Conservation (phyloP, 1,139 yeast species). For the Yamadazyma buinensis region DNA sequence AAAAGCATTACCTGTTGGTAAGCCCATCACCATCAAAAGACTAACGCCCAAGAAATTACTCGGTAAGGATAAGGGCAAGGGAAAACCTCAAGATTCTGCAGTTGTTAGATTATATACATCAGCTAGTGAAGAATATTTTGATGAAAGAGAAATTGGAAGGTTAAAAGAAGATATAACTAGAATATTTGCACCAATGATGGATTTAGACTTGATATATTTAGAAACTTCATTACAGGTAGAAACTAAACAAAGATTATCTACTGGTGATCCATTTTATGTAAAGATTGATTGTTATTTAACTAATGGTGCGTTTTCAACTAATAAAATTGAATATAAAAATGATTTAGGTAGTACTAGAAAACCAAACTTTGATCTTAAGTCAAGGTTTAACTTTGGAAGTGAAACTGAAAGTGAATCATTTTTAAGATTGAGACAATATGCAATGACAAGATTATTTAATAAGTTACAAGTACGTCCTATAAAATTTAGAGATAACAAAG, state of each 20-base stretch:
- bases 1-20: slow-evolving; percentile 48
- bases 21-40: slow-evolving; percentile 39
- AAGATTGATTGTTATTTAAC: slow-evolving; percentile 62
- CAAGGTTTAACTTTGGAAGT: slow-evolving; percentile 20
- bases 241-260: slow-evolving; percentile 50
- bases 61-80: slow-evolving; percentile 18
- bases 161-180: slow-evolving; percentile 69
- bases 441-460: slow-evolving; percentile 55
- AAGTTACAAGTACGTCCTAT: slow-evolving; percentile 29
- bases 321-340: slow-evolving; percentile 8
- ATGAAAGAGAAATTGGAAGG: slow-evolving; percentile 67
- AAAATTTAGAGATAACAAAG: slow-evolving; percentile 7
- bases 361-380: slow-evolving; percentile 3
- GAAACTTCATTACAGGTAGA: slow-evolving; percentile 60
- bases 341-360: slow-evolving; percentile 10
- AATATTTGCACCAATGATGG: slow-evolving; percentile 65
- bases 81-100: slow-evolving; percentile 22
- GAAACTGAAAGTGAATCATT: slow-evolving; percentile 57
- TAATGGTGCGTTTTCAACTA: slow-evolving; percentile 44
- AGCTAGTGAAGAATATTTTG: slow-evolving; percentile 17
- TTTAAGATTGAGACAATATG: slow-evolving; percentile 52
- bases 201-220: slow-evolving; percentile 51
- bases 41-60: slow-evolving; percentile 26
- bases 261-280: slow-evolving; percentile 69
- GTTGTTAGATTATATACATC: slow-evolving; percentile 31